These are phyloP conservation scores for Amphibolis antarctica DNA, from an alignment of 106 monocot genomes.

Conservation along the genomic window DNA sequence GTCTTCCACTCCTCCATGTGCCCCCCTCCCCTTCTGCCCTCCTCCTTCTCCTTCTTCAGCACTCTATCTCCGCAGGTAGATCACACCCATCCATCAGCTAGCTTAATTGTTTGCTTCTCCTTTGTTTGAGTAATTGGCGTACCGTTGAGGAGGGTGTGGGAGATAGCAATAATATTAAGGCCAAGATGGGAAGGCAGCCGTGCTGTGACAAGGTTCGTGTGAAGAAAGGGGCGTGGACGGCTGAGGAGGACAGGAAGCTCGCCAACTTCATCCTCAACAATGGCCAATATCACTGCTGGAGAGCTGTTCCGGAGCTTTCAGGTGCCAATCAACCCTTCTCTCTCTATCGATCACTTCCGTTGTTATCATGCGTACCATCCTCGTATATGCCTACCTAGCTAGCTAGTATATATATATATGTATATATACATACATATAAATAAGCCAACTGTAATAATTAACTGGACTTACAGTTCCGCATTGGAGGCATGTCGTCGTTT, in stretches of 20 bases:
- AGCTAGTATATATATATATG: too few relatives aligned
- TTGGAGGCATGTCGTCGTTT: too few relatives aligned
- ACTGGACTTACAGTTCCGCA: too few relatives aligned
- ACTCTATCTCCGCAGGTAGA: neutral
- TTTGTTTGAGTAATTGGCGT: neutral
- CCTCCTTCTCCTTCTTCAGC: neutral
- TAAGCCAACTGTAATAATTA: too few relatives aligned
- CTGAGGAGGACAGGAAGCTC: slow-evolving; percentile 21
- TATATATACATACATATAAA: too few relatives aligned
- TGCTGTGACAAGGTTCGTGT: slow-evolving; percentile 21
- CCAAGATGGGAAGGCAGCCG: slow-evolving; percentile 14
- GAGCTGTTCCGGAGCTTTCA: slow-evolving; percentile 20
- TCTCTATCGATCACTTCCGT: neutral
- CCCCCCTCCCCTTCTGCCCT: neutral
- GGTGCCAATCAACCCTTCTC: slow-evolving; percentile 5
- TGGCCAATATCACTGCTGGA: slow-evolving; percentile 21
- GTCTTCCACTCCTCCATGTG: too few relatives aligned
- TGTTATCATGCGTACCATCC: neutral
- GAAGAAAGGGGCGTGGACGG: slow-evolving; percentile 22
- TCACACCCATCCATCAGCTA: too few relatives aligned
- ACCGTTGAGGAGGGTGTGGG: neutral
- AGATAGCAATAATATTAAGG: too few relatives aligned
- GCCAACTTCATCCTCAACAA: slow-evolving; percentile 13
- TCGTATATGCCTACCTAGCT: too few relatives aligned
- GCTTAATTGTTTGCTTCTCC: neutral